phyloP scores from a whole-genome alignment of 257 asterid species.

The Galeopsis tetrahit region DNA sequence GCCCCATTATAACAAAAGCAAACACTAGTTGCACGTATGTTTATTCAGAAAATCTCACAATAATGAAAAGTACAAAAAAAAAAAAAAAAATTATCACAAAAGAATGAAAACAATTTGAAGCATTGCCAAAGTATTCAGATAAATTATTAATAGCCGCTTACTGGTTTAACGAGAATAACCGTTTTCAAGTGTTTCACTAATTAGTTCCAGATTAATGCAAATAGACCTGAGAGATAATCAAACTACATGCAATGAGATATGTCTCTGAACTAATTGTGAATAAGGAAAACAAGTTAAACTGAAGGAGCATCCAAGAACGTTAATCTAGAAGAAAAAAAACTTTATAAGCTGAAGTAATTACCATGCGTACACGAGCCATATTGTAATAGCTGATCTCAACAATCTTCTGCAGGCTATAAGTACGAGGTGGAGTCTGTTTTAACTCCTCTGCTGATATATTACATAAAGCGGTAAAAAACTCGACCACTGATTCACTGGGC shows the following conservation, averaged over 20 bases:
- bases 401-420: slow-evolving; percentile 93
- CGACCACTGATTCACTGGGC: slow-evolving; percentile 96
- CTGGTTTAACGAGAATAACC: not conserved
- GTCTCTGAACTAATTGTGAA: not conserved
- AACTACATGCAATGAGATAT: slow-evolving; percentile 13
- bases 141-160: not conserved
- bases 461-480: slow-evolving; percentile 89
- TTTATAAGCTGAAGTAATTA: slow-evolving; percentile 50
- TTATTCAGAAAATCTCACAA: not conserved
- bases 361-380: slow-evolving; percentile 96
- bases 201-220: slow-evolving; percentile 26
- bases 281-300: slow-evolving; percentile 16
- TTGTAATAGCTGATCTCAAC: slow-evolving; percentile 96
- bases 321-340: slow-evolving; percentile 15
- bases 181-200: slow-evolving; percentile 10
- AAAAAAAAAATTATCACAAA: not conserved
- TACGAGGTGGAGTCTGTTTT: slow-evolving; percentile 89
- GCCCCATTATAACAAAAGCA: slow-evolving; percentile 8
- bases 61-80: not conserved
- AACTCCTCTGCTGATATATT: slow-evolving; percentile 94
- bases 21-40: not conserved
- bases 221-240: slow-evolving; percentile 16
- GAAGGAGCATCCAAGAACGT: slow-evolving; percentile 22
- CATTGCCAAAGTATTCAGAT: slow-evolving; percentile 5
- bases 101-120: not conserved